A percentile compares a stretch with the other conserved stretches of the same genome.
These are phyloP conservation scores for Saccharomyces jurei DNA, from an alignment of 805 yeast genomes.

Conservation along the genomic window DNA sequence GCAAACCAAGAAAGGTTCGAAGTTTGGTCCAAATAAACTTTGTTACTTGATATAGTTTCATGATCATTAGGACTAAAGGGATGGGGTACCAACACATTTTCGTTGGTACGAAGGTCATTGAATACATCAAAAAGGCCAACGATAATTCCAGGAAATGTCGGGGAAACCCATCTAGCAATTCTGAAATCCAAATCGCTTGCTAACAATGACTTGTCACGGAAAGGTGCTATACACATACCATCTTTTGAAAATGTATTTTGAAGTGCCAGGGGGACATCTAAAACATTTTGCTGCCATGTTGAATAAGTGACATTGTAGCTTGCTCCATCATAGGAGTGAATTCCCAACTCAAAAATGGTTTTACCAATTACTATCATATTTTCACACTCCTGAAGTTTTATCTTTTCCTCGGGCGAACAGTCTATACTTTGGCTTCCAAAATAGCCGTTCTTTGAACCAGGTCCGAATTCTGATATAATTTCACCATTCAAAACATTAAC, in stretches of 20 bases:
- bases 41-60: slow-evolving; percentile 12
- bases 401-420: slow-evolving; percentile 1
- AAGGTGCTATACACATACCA: slow-evolving; percentile 71
- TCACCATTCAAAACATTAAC: slow-evolving; percentile 71
- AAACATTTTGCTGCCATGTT: slow-evolving; percentile 85
- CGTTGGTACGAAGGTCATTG: slow-evolving; percentile 23
- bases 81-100: slow-evolving; percentile 56
- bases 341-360: slow-evolving; percentile 62
- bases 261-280: slow-evolving; percentile 47
- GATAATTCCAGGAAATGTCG: slow-evolving; percentile 58
- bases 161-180: slow-evolving; percentile 69
- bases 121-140: slow-evolving; percentile 75
- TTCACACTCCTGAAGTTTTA: slow-evolving; percentile 16
- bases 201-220: slow-evolving; percentile 68
- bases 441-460: slow-evolving; percentile 31
- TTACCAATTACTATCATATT: slow-evolving; percentile 54
- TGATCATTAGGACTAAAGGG: slow-evolving; percentile 40
- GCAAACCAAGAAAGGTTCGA: slow-evolving; percentile 74
- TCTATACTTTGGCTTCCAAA: slow-evolving; percentile 5
- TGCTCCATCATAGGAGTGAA: slow-evolving; percentile 63
- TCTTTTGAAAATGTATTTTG: slow-evolving; percentile 56
- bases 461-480: slow-evolving; percentile 61
- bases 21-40: slow-evolving; percentile 60
- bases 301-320: slow-evolving; percentile 83
- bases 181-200: slow-evolving; percentile 67